A percentile compares a stretch with the other conserved stretches of the same genome.
These are phyloP conservation scores for Fusarium devonianum DNA, from an alignment of 2,329 filamentous ascomycete species.

Conservation along the genomic window DNA sequence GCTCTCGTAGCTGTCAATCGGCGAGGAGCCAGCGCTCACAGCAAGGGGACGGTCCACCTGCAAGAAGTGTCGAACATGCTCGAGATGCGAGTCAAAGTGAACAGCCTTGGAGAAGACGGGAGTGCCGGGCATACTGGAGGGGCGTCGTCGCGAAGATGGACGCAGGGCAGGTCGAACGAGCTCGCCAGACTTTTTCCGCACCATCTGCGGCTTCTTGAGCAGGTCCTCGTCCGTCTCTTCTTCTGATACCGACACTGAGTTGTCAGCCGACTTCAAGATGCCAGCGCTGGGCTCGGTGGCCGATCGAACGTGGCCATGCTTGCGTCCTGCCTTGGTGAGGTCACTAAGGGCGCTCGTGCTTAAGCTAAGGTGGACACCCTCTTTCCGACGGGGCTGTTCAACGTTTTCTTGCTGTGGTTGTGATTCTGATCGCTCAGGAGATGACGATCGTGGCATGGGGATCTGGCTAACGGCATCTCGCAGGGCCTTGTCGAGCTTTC, in stretches of 20 bases:
- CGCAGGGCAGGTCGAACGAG: conserved; percentile 91
- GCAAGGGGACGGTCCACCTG: conserved; percentile 94
- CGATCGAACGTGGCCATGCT: conserved; percentile 60
- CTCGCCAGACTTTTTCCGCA: conserved; percentile 98
- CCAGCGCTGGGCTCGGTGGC: conserved; percentile 62
- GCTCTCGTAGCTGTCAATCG: conserved; percentile 85
- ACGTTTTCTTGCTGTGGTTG: conserved; percentile 45
- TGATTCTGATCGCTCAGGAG: conserved; percentile 55
- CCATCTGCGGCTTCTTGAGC: conserved; percentile 81
- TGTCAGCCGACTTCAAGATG: conserved; percentile 55
- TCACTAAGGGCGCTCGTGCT: conserved; percentile 56
- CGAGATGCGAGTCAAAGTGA: conserved; percentile 97
- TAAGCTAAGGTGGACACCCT: conserved; percentile 54
- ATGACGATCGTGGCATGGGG: conserved; percentile 56
- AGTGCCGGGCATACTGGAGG: conserved; percentile 96
- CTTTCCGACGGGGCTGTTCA: conserved; percentile 51
- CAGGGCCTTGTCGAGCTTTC: conserved; percentile 68
- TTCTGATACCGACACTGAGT: conserved; percentile 62
- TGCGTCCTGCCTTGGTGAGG: conserved; percentile 51
- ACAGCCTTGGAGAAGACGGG: conserved; percentile 95
- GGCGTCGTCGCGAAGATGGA: conserved; percentile 77
- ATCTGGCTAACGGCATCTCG: conserved; percentile 85
- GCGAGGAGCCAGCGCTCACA: conserved; percentile 92
- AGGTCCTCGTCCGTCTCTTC: conserved; percentile 69
- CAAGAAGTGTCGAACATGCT: conserved; percentile 94